Evolutionary conservation across 441 rosid species (phyloP).

Genomic region (Populus hybrid): DNA sequence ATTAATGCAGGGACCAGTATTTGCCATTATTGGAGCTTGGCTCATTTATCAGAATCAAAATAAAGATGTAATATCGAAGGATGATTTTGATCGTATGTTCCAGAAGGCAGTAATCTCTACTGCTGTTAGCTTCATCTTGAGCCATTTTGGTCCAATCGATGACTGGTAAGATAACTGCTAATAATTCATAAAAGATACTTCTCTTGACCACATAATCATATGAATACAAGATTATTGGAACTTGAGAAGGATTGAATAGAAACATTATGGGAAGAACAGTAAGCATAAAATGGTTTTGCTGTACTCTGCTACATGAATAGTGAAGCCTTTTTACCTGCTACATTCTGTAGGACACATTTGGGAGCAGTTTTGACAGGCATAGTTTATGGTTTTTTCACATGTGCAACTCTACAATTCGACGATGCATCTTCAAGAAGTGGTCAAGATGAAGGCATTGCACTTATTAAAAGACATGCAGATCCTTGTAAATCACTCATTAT

Average conservation of each 20-base stretch:
- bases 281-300: not conserved
- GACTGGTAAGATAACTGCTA: conserved; percentile 49
- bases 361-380: conserved; percentile 70
- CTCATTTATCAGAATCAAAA: conserved; percentile 62
- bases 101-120: conserved; percentile 67
- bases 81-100: conserved; percentile 51
- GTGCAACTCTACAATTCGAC: conserved; percentile 57
- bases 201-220: not conserved
- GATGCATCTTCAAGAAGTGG: conserved; percentile 44
- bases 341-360: conserved; percentile 56
- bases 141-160: conserved; percentile 68
- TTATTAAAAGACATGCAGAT: conserved; percentile 35
- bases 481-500: conserved; percentile 61
- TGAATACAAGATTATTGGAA: not conserved
- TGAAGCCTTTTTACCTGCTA: not conserved
- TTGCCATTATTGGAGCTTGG: conserved; percentile 86
- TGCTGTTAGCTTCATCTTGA: conserved; percentile 56
- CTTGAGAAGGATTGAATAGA: not conserved
- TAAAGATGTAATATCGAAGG: conserved; percentile 46
- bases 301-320: not conserved
- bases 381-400: conserved; percentile 56
- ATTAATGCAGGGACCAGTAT: conserved; percentile 65
- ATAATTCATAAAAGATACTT: not conserved
- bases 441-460: conserved; percentile 50
- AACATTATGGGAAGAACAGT: not conserved